A percentile compares a stretch with the other conserved stretches of the same genome.
Conservation (phyloP, 148 eudicot species). For the Salicornia ramosissima region DNA sequence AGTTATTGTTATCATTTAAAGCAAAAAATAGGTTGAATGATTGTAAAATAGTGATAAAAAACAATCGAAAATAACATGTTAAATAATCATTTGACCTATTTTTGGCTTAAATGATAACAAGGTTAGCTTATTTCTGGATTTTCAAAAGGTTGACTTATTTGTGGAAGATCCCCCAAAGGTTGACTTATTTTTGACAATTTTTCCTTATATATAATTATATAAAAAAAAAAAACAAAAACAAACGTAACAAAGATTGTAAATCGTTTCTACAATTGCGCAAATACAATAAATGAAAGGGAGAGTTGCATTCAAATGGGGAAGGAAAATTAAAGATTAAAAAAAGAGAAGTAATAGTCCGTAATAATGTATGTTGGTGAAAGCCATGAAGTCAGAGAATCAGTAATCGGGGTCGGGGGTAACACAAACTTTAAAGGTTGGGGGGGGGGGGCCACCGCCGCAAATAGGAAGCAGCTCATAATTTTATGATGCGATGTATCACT, state of each 20-base stretch:
- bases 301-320: neutral
- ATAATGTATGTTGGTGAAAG: conserved; percentile 19
- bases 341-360: neutral
- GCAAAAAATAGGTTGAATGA: no score
- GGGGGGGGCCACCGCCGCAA: conserved; percentile 27
- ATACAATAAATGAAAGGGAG: neutral
- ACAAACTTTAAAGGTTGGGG: neutral
- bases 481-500: conserved; percentile 3
- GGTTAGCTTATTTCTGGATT: no score
- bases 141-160: no score
- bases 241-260: neutral
- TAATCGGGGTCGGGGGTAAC: neutral
- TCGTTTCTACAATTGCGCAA: no score
- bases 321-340: neutral
- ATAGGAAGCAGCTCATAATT: neutral
- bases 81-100: no score
- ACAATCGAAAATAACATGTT: no score
- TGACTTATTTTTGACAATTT: no score
- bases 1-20: no score
- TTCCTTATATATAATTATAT: no score
- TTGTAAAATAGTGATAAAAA: no score
- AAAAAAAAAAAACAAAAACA: neutral
- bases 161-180: no score
- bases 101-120: no score
- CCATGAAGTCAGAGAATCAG: neutral